Conservation (phyloP, 208 protist species). For the Herpetomonas samuelpessoai region DNA sequence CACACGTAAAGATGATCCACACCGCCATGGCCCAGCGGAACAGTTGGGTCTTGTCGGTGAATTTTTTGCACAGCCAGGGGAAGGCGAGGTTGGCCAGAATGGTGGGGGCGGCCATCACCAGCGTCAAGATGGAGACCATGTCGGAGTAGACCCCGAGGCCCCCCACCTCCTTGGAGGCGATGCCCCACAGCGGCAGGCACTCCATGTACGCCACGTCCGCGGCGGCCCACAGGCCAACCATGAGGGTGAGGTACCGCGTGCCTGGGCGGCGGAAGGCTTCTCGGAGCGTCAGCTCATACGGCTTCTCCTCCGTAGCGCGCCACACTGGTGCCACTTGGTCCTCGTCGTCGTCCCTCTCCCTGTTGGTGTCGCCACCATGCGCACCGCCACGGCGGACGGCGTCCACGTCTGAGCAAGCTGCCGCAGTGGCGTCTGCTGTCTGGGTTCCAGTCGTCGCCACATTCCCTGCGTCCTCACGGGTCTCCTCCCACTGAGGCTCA, state of each 20-base stretch:
- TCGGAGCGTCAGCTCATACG: slow-evolving; percentile 19
- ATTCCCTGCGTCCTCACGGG: neutral
- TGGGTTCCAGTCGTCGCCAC: too few relatives aligned
- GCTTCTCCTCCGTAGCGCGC: neutral
- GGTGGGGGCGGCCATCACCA: slow-evolving; percentile 28
- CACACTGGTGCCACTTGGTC: neutral
- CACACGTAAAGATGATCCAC: slow-evolving; percentile 10
- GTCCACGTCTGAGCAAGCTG: too few relatives aligned
- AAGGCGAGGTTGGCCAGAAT: slow-evolving; percentile 35
- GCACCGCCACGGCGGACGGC: neutral
- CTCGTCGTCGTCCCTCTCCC: too few relatives aligned
- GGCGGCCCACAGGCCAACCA: slow-evolving; percentile 31
- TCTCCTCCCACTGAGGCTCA: neutral
- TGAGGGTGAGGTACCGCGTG: slow-evolving; percentile 25
- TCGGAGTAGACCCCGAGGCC: slow-evolving; percentile 30
- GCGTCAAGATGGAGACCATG: slow-evolving; percentile 22
- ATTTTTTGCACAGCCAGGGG: slow-evolving; percentile 16
- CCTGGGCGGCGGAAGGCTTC: slow-evolving; percentile 21
- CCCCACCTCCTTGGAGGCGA: slow-evolving; percentile 18
- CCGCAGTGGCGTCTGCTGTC: too few relatives aligned
- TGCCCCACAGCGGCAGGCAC: slow-evolving; percentile 42
- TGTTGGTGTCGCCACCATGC: neutral
- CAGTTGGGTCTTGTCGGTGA: slow-evolving; percentile 13
- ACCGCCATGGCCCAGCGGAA: slow-evolving; percentile 12
- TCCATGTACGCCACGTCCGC: slow-evolving; percentile 33